Evolutionary conservation across 2,329 filamentous ascomycete genomes (phyloP).

Genomic region (Ilyonectria destructans): DNA sequence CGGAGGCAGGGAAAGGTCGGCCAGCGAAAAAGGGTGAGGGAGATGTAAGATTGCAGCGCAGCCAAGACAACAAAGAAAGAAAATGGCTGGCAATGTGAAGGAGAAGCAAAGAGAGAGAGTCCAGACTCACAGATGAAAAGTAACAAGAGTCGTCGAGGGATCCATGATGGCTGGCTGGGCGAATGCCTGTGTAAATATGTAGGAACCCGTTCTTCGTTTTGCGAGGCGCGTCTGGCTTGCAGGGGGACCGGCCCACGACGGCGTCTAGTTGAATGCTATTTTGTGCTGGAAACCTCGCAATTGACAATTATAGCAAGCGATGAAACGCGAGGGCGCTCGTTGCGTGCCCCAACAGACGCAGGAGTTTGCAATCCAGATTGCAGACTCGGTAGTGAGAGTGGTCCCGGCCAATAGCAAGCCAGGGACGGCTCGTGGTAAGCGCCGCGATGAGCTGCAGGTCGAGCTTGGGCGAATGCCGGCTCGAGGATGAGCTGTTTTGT

Average conservation of each 20-base stretch:
- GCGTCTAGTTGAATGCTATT: slow-evolving; percentile 43
- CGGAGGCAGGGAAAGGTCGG: slow-evolving; percentile 36
- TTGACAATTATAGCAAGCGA: slow-evolving; percentile 42
- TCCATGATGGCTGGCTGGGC: slow-evolving; percentile 62
- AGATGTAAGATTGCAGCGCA: slow-evolving; percentile 14
- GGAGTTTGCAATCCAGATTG: slow-evolving; percentile 39
- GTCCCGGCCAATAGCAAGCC: slow-evolving; percentile 39
- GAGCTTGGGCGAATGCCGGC: slow-evolving; percentile 40
- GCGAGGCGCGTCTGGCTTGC: slow-evolving; percentile 35
- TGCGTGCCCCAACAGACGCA: slow-evolving; percentile 47
- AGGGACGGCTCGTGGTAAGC: slow-evolving; percentile 43
- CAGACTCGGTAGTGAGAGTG: slow-evolving; percentile 30
- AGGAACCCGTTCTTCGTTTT: slow-evolving; percentile 34
- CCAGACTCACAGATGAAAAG: slow-evolving; percentile 77
- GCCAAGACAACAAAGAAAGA: slow-evolving; percentile 4
- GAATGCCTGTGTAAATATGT: slow-evolving; percentile 48
- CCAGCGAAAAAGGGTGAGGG: slow-evolving; percentile 40
- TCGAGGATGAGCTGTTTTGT: slow-evolving; percentile 21
- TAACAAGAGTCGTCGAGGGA: slow-evolving; percentile 77
- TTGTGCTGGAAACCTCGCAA: slow-evolving; percentile 32
- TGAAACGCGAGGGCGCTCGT: slow-evolving; percentile 48
- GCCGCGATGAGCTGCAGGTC: slow-evolving; percentile 37
- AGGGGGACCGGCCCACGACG: slow-evolving; percentile 43
- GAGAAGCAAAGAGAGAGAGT: slow-evolving; percentile 43
- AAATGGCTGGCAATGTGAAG: slow-evolving; percentile 37